Conservation (phyloP, 2,329 filamentous ascomycete genomes). For the Shiraia sp. region DNA sequence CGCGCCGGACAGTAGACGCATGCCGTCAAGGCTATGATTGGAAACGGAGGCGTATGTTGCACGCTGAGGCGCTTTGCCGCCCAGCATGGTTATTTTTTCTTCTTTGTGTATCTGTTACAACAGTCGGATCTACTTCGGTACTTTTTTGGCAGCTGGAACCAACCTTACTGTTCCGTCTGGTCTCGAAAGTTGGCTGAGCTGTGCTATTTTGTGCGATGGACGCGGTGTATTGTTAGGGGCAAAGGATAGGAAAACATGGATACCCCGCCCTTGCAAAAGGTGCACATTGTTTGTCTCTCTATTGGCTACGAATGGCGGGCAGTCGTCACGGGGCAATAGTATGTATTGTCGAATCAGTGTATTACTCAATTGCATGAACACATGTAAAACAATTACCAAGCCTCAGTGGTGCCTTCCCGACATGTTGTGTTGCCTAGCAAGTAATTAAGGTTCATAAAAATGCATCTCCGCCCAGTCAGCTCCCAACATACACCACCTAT, state of each 20-base stretch:
- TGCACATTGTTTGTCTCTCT: conserved; percentile 27
- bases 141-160: background rate
- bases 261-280: conserved; percentile 38
- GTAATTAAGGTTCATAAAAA: too few species aligned
- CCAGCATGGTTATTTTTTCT: conserved; percentile 14
- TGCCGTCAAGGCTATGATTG: conserved; percentile 46
- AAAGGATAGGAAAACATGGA: conserved; percentile 29
- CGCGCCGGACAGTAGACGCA: conserved; percentile 41
- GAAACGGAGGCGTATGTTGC: conserved; percentile 19
- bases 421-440: too few species aligned
- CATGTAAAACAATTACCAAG: too few species aligned
- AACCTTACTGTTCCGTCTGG: conserved; percentile 3
- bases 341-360: too few species aligned
- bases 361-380: too few species aligned
- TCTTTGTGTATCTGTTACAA: conserved; percentile 15
- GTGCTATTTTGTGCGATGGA: conserved; percentile 8
- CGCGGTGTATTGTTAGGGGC: conserved; percentile 15
- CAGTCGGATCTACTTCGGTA: background rate
- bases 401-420: too few species aligned
- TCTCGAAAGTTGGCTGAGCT: conserved; percentile 5
- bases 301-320: too few species aligned
- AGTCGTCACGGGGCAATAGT: too few species aligned
- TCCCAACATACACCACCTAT: too few species aligned
- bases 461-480: too few species aligned
- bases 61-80: conserved; percentile 8